Evolutionary conservation across 768 basidiomycete genomes (phyloP), one percentile per base, ranked within the genome.

Genomic region (Neoboletus subvelutipes): DNA sequence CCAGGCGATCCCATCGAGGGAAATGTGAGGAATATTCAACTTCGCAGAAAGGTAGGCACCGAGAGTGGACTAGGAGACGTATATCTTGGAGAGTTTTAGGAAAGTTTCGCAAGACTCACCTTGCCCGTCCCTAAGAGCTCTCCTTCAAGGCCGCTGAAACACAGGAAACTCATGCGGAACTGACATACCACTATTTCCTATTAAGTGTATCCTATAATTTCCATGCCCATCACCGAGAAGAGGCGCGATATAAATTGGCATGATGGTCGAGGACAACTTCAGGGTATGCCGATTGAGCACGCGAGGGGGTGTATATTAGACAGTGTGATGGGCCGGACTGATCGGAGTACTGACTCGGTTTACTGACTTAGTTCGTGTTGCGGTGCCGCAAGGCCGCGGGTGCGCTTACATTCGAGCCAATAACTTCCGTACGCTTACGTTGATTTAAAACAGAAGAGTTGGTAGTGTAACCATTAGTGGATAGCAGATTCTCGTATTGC

Each of bases 101-200:
- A 37, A 12, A 3, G 10, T 37, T 28, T 24, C 29, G 11, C 18
- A 18, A 26, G 17, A 62, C 73, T 61, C 61, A 69, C 78, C 73
- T 80, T 79, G 45, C 79, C 78, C 5, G 61, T 43, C 15, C 76
- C 78, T 79, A 50, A 17, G 34, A 29, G 26, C 18, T 37, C 11
- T 34, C 20, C 45, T 22, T 53, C 17, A 24, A 39, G 37, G 28
- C 22, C 9, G 51, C 55, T 50, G 57, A 45, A 52, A 45, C 11
- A 48, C 4, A 10, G 43, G 24, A 29, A 26, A 33, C 4, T 45
- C n/a, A 2, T 31, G 43, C 39, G 7, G 34, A 48, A 39, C 22
- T 36, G 45, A 55, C 77, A 43, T 70, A 82, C 83, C 82, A 58
- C 76, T 76, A 58, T 86, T 85, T 42, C 83, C 84, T 15, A 79